Evolutionary conservation across 2,329 filamentous ascomycete genomes (phyloP).

Genomic region (Calonectria hawksworthii): DNA sequence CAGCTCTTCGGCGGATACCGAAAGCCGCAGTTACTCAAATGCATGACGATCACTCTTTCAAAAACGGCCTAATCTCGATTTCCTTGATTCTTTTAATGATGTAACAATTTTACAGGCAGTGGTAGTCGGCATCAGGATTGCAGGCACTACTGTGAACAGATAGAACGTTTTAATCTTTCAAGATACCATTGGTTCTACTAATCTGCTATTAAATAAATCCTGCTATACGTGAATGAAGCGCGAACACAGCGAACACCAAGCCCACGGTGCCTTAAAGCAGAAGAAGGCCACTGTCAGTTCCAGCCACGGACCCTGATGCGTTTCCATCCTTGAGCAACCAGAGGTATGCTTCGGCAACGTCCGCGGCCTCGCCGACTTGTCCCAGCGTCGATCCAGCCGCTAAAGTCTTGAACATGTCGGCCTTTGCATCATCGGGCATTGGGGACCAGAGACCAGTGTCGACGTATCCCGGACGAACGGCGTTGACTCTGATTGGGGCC

Average conservation of each 20-base stretch:
- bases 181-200: background rate
- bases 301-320: background rate
- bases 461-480: slow-evolving; percentile 32
- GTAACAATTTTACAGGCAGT: too few relatives aligned
- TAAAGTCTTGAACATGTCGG: background rate
- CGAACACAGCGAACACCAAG: too few relatives aligned
- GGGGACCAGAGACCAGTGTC: slow-evolving; percentile 26
- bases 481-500: slow-evolving; percentile 36
- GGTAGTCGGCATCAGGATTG: too few relatives aligned
- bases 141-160: too few relatives aligned
- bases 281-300: slow-evolving; percentile 3
- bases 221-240: background rate
- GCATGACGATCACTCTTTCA: background rate
- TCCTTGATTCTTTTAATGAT: background rate
- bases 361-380: slow-evolving; percentile 16
- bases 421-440: background rate
- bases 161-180: background rate
- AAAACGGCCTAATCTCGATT: background rate
- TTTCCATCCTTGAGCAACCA: slow-evolving; percentile 7
- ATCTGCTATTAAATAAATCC: background rate
- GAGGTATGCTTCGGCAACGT: slow-evolving; percentile 11
- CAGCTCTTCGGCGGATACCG: background rate
- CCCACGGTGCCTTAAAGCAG: background rate
- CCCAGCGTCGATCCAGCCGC: slow-evolving; percentile 21
- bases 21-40: background rate